phyloP scores from a whole-genome alignment of 768 basidiomycete species.

The Lentinula guzmanii region DNA sequence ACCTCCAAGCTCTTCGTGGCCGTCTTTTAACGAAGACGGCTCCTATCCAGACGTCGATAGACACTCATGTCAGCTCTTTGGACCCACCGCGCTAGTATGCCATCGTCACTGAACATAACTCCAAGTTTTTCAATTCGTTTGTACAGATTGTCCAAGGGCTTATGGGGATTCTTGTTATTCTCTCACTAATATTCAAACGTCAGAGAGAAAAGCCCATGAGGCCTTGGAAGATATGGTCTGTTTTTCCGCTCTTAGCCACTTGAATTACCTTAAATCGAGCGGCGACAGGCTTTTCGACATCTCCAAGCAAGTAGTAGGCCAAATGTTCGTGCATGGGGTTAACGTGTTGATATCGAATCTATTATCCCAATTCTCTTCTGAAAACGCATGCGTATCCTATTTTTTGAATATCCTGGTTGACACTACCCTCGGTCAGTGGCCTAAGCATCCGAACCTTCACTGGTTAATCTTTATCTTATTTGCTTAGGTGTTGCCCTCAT shows the following conservation, averaged over 20 bases:
- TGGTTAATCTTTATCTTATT: not conserved
- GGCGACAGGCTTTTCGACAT: constrained; percentile 79
- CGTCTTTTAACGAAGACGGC: constrained; percentile 8
- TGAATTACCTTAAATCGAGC: constrained; percentile 10
- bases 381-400: constrained; percentile 89
- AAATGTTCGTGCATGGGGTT: constrained; percentile 72
- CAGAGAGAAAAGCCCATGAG: constrained; percentile 81
- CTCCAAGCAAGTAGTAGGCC: constrained; percentile 85
- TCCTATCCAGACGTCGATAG: constrained; percentile 36
- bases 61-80: constrained; percentile 45
- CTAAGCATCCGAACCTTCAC: not conserved
- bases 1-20: not conserved
- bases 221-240: constrained; percentile 90
- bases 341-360: constrained; percentile 79
- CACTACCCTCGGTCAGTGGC: constrained; percentile 73
- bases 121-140: constrained; percentile 43
- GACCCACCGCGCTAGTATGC: constrained; percentile 44
- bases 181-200: constrained; percentile 82
- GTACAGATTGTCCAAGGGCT: constrained; percentile 74
- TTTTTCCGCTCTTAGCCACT: constrained; percentile 7
- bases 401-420: constrained; percentile 92
- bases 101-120: constrained; percentile 33
- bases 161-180: constrained; percentile 88
- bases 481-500: constrained; percentile 74
- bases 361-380: constrained; percentile 59